Base-by-base conservation (phyloP, 306 rosid genomes). In the Cyamopsis tetragonoloba region DNA sequence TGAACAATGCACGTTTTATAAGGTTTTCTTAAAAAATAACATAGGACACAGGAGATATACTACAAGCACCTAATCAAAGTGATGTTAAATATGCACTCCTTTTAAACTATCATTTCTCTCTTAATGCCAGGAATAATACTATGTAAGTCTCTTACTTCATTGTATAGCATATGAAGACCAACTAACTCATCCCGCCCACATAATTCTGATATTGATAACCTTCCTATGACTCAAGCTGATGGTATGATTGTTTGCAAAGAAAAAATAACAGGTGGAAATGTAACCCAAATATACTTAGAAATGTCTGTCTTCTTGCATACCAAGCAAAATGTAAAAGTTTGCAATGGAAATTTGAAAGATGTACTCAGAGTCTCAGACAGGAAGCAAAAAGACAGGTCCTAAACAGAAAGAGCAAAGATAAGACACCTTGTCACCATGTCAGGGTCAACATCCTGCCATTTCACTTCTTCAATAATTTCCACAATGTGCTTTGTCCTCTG, bases 361-460 rank as follows among this genome's bases (percentile, higher is more conserved):
- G 19, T 64, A 65, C n/a, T n/a, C n/a, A n/a, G n/a, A n/a, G n/a
- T n/a, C n/a, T 1, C 4, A 39, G 31, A 28, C 34, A 32, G 7
- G 20, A 34, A 65, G 34, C 61, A 56, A 53, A 10, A 13, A 61
- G 7, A 56, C 24, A 18, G 23, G 31, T 17, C 32, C 48, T 56
- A 42, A 80, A 72, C 50, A 58, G 39, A 38, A 42, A 28, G 43
- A 72, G 60, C 32, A 72, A 46, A 68, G 35, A 66, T 53, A 68
- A 61, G 58, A 77, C 53, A 93, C 99, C 99, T 93, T 41, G 99
- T 93, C 68, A 93, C 53, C 26, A 15, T 48, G 81, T 93, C 99
- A 10, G 96, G 97, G 86, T 90, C 96, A 54, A 85, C 38, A 65
- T 80, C 91, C 72, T 79, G 76, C 99, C 97, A 93, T 26, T 80